These are phyloP conservation scores for Hericium rajendrae DNA, from an alignment of 768 basidiomycete species.

Conservation along the genomic window DNA sequence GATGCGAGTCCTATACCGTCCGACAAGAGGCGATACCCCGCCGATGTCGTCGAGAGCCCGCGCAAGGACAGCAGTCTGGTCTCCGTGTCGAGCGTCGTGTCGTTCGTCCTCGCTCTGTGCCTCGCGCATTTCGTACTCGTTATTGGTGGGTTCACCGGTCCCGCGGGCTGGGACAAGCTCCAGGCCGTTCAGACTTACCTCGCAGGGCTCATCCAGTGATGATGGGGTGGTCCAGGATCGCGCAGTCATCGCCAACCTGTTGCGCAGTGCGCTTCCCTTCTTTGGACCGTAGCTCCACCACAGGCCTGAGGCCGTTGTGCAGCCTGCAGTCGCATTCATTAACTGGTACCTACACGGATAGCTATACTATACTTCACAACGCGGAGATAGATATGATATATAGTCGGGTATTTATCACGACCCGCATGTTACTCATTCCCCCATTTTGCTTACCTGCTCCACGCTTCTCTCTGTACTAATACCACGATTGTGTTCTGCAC, in stretches of 20 bases:
- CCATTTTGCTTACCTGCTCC: too few relatives aligned
- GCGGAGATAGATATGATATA: too few relatives aligned
- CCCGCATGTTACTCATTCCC: too few relatives aligned
- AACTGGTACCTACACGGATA: too few relatives aligned
- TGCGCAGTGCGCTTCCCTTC: too few relatives aligned
- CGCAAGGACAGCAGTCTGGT: background rate
- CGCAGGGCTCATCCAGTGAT: background rate
- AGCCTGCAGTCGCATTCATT: too few relatives aligned
- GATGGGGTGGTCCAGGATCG: background rate
- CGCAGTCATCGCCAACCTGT: background rate
- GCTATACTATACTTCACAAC: too few relatives aligned
- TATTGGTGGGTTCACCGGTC: conserved; percentile 22
- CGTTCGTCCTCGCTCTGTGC: conserved; percentile 22
- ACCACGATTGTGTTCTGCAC: too few relatives aligned
- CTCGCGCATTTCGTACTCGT: conserved; percentile 21
- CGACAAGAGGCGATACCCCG: background rate
- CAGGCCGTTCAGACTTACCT: conserved; percentile 1
- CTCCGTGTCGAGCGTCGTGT: conserved; percentile 15
- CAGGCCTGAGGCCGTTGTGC: too few relatives aligned
- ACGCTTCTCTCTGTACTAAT: too few relatives aligned
- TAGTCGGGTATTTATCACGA: too few relatives aligned
- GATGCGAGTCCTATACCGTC: background rate
- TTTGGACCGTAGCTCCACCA: too few relatives aligned
- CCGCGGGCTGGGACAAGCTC: conserved; percentile 15
- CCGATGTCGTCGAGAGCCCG: conserved; percentile 7